Evolutionary conservation across 257 asterid species (phyloP).

Genomic region (Nicotiana otophora): DNA sequence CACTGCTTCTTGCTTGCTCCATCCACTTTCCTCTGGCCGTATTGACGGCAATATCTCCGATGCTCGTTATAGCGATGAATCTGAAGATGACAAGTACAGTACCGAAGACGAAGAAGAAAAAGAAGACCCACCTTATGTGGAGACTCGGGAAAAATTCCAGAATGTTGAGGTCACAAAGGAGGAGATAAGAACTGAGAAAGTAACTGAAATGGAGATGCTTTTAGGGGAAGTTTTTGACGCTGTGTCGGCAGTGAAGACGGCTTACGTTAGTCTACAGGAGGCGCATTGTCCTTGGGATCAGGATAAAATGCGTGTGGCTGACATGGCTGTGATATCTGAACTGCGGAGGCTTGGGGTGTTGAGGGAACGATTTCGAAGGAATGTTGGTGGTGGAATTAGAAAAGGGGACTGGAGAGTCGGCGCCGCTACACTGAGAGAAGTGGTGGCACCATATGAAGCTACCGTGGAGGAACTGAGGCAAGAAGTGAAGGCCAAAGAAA

Average conservation of each 20-base stretch:
- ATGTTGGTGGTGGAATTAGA: slow-evolving; percentile 31
- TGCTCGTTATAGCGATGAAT: slow-evolving; percentile 13
- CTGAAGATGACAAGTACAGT: slow-evolving; percentile 19
- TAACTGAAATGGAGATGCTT: slow-evolving; percentile 65
- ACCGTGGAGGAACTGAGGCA: slow-evolving; percentile 77
- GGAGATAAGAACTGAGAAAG: slow-evolving; percentile 20
- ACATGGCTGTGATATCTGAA: slow-evolving; percentile 84
- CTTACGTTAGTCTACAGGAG: slow-evolving; percentile 82
- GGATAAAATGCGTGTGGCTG: slow-evolving; percentile 79
- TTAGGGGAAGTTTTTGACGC: slow-evolving; percentile 81
- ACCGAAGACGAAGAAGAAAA: slow-evolving; percentile 21
- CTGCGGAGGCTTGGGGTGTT: slow-evolving; percentile 64
- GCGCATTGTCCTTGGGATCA: slow-evolving; percentile 95
- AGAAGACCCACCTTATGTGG: background rate
- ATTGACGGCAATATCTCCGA: slow-evolving; percentile 17
- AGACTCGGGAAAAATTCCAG: background rate
- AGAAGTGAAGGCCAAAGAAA: slow-evolving; percentile 63
- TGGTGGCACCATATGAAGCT: slow-evolving; percentile 97
- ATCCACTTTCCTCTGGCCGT: slow-evolving; percentile 38
- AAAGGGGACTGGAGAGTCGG: slow-evolving; percentile 51
- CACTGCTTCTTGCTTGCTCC: slow-evolving; percentile 89
- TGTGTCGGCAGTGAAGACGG: slow-evolving; percentile 70
- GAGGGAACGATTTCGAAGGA: slow-evolving; percentile 80
- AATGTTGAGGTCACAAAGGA: background rate
- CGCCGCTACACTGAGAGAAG: slow-evolving; percentile 73